Percentiles rank a stretch among this genome's conserved stretches.
Conservation (phyloP, 2,329 filamentous ascomycete species). For the Ophiostoma novo-ulmi region DNA sequence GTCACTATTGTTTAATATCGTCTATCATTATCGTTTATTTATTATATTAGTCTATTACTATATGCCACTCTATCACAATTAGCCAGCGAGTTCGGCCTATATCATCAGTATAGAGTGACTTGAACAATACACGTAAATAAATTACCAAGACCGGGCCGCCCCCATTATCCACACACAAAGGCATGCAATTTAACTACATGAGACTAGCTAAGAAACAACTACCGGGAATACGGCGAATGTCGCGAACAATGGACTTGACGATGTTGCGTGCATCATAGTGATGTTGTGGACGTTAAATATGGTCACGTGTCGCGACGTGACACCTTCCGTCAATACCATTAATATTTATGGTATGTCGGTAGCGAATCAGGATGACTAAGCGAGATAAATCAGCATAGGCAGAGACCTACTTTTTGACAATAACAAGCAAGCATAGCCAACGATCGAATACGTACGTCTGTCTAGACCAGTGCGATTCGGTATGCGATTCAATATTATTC, state of each 20-base stretch:
- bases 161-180: not conserved
- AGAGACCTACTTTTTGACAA: too few species aligned
- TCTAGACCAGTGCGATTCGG: too few species aligned
- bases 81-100: not conserved
- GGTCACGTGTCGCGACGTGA: not conserved
- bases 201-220: slow-evolving; percentile 1
- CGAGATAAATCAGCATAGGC: too few species aligned
- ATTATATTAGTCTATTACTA: not conserved
- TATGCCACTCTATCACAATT: not conserved
- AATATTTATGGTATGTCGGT: too few species aligned
- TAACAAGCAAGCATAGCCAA: too few species aligned
- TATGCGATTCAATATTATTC: too few species aligned
- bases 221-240: not conserved
- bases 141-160: not conserved
- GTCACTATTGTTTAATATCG: not conserved
- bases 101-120: not conserved
- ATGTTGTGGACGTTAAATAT: not conserved
- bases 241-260: not conserved
- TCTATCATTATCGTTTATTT: not conserved
- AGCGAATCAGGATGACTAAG: too few species aligned
- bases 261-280: not conserved
- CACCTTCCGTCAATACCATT: not conserved
- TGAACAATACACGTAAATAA: not conserved
- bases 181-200: not conserved
- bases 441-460: too few species aligned